Evolutionary conservation across 2,329 filamentous ascomycete species (phyloP).

Genomic region (Calcarisporium arbuscula): DNA sequence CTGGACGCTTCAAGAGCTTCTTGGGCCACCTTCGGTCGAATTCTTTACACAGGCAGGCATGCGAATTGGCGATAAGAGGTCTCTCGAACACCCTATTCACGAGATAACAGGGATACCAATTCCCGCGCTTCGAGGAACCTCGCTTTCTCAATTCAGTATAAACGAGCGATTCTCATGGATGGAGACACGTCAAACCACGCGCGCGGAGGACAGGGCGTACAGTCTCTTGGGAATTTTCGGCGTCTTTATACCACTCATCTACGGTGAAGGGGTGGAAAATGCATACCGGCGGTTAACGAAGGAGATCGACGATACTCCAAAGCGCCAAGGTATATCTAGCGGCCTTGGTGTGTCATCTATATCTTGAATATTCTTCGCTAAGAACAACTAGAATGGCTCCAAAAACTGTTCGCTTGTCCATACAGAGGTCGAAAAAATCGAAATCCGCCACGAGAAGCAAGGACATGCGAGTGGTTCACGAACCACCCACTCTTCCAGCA

Average conservation of each 20-base stretch:
- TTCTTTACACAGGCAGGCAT: slow-evolving; percentile 20
- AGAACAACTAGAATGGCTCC: too few species aligned
- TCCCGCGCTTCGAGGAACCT: slow-evolving; percentile 4
- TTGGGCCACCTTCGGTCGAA: slow-evolving; percentile 18
- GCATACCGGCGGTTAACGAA: slow-evolving; percentile 15
- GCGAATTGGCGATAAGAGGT: slow-evolving; percentile 16
- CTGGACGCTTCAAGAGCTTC: slow-evolving; percentile 22
- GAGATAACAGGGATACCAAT: slow-evolving; percentile 17
- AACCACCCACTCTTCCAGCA: slow-evolving; percentile 4
- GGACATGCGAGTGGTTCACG: slow-evolving; percentile 14
- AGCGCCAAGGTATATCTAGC: too few species aligned
- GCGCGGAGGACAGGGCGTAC: slow-evolving; percentile 21
- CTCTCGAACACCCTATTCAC: slow-evolving; percentile 12
- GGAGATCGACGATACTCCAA: too few species aligned
- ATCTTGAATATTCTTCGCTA: too few species aligned
- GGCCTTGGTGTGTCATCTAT: too few species aligned
- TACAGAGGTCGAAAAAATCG: slow-evolving; percentile 14
- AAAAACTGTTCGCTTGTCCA: slow-evolving; percentile 4
- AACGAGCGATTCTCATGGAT: slow-evolving; percentile 20
- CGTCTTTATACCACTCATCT: slow-evolving; percentile 22
- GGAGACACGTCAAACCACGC: slow-evolving; percentile 15
- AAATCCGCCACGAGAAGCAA: slow-evolving; percentile 7
- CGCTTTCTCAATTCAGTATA: slow-evolving; percentile 8
- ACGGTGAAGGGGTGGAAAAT: slow-evolving; percentile 19
- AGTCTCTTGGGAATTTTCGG: slow-evolving; percentile 22